A percentile compares a stretch with the other conserved stretches of the same genome.
phyloP scores from a whole-genome alignment of 1,284 basidiomycete genomes.

The Athelia psychrophila region DNA sequence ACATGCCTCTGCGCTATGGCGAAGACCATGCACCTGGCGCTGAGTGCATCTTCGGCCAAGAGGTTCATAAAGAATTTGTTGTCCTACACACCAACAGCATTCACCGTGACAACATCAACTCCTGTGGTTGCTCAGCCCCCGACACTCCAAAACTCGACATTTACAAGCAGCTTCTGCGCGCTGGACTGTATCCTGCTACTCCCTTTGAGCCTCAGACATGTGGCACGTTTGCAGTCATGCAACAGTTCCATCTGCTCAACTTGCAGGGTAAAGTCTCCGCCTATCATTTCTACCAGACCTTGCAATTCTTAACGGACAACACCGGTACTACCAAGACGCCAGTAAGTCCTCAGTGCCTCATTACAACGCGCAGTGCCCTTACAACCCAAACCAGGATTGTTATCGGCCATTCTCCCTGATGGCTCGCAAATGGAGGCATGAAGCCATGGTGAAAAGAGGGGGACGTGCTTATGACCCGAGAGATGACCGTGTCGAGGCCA shows the following conservation, averaged over 20 bases:
- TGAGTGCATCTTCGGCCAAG: neutral
- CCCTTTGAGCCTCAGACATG: constrained; percentile 5
- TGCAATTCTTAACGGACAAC: constrained; percentile 8
- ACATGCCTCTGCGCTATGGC: no score
- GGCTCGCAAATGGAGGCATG: constrained; percentile 12
- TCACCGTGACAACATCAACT: constrained; percentile 9
- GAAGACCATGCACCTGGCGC: neutral
- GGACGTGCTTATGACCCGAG: constrained; percentile 13
- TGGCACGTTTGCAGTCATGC: constrained; percentile 10
- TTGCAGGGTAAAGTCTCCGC: constrained; percentile 10
- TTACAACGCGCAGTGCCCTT: neutral
- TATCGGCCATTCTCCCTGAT: constrained; percentile 12
- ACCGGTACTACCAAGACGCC: constrained; percentile 6
- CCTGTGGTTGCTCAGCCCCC: constrained; percentile 13
- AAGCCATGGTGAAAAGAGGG: constrained; percentile 15
- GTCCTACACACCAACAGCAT: neutral
- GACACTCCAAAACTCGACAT: neutral
- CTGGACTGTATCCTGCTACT: constrained; percentile 8
- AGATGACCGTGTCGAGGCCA: constrained; percentile 3
- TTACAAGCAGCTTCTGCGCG: constrained; percentile 9
- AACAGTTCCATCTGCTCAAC: constrained; percentile 12
- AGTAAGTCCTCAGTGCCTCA: neutral
- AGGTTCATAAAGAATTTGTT: neutral
- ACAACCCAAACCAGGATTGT: constrained; percentile 5
- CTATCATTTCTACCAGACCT: constrained; percentile 9